These are phyloP conservation scores for Hymenoscyphus repandus DNA, from an alignment of 2,329 filamentous ascomycete species.

Conservation along the genomic window DNA sequence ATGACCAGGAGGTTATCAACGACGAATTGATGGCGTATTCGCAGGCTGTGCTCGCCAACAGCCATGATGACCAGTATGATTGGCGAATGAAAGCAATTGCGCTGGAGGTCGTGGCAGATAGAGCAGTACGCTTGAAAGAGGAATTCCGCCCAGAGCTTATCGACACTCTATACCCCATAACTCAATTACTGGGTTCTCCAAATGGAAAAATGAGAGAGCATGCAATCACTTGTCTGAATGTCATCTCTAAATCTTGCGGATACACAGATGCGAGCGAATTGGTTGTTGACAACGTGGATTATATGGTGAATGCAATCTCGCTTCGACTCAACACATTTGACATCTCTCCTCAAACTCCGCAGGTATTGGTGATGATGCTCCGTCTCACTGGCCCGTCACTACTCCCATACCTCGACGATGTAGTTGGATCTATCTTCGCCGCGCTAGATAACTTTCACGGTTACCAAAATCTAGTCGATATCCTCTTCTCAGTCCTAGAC, in stretches of 20 bases:
- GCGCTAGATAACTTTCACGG: slow-evolving; percentile 94
- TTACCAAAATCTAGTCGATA: slow-evolving; percentile 79
- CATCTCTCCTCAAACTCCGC: slow-evolving; percentile 83
- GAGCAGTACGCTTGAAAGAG: slow-evolving; percentile 59
- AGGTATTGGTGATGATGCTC: slow-evolving; percentile 93
- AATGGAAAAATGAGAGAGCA: slow-evolving; percentile 67
- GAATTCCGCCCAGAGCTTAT: slow-evolving; percentile 81
- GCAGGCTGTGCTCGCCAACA: slow-evolving; percentile 53
- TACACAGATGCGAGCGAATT: slow-evolving; percentile 72
- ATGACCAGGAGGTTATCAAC: slow-evolving; percentile 42
- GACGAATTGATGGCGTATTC: slow-evolving; percentile 61
- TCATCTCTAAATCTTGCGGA: slow-evolving; percentile 67
- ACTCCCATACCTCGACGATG: slow-evolving; percentile 85
- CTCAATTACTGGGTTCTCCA: slow-evolving; percentile 76
- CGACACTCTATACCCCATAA: slow-evolving; percentile 85
- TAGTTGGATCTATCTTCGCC: slow-evolving; percentile 85
- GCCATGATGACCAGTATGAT: slow-evolving; percentile 46
- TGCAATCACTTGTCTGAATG: slow-evolving; percentile 77
- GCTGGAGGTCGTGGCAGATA: slow-evolving; percentile 73
- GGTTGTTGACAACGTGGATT: slow-evolving; percentile 88
- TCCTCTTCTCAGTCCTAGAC: slow-evolving; percentile 75
- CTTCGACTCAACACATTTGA: slow-evolving; percentile 88
- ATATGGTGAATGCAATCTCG: slow-evolving; percentile 89
- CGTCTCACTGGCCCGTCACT: slow-evolving; percentile 74
- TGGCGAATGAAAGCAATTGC: slow-evolving; percentile 75